phyloP scores from a whole-genome alignment of 805 yeast genomes.

The Wickerhamomyces ciferrii region DNA sequence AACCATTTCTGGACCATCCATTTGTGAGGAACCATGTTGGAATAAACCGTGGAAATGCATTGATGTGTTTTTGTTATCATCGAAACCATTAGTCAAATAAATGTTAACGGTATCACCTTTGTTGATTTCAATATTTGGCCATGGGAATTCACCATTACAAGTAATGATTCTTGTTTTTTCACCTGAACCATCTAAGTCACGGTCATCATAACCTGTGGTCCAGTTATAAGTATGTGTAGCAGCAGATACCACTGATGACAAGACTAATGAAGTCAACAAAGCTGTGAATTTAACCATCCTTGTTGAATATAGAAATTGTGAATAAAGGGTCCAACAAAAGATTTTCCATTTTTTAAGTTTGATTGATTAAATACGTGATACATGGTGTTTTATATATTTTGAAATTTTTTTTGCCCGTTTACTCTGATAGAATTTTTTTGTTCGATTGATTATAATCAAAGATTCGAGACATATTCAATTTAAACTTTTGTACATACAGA shows the following conservation, averaged over 20 bases:
- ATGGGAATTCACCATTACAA: slow-evolving; percentile 59
- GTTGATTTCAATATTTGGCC: slow-evolving; percentile 75
- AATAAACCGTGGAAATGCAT: slow-evolving; percentile 94
- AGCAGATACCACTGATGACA: background rate
- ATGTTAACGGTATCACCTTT: slow-evolving; percentile 77
- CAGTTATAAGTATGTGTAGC: slow-evolving; percentile 57
- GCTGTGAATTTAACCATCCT: background rate
- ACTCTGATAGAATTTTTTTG: no score
- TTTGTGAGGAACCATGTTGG: slow-evolving; percentile 58
- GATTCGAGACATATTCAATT: background rate
- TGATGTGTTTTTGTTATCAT: slow-evolving; percentile 55
- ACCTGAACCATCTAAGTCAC: slow-evolving; percentile 33
- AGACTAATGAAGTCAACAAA: background rate
- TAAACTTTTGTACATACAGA: background rate
- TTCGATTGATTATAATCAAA: background rate
- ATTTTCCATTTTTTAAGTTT: no score
- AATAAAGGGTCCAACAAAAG: background rate
- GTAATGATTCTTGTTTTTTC: slow-evolving; percentile 35
- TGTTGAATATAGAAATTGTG: background rate
- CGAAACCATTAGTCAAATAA: slow-evolving; percentile 70
- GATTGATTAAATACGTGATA: background rate
- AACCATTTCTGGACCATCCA: slow-evolving; percentile 90
- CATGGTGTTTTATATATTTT: background rate
- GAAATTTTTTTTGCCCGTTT: no score
- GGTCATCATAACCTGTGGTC: slow-evolving; percentile 55